Evolutionary conservation across 2,329 filamentous ascomycete genomes (phyloP).

Genomic region (Cercospora sesami): DNA sequence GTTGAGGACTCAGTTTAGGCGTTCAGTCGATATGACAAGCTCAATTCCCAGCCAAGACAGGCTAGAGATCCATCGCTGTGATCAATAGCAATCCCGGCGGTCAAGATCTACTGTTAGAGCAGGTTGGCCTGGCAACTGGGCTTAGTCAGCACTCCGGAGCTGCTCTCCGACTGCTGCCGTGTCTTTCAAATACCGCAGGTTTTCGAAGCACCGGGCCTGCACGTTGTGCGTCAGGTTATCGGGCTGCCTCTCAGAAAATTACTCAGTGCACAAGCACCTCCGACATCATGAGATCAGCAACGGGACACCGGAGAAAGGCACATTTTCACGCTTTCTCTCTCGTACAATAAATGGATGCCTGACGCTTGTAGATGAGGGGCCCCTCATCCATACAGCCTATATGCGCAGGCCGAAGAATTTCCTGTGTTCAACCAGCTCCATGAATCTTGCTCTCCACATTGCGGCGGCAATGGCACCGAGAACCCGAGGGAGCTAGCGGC

Average conservation of each 20-base stretch:
- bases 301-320: background rate
- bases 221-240: background rate
- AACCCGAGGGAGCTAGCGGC: background rate
- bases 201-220: background rate
- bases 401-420: background rate
- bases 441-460: background rate
- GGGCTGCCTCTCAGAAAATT: background rate
- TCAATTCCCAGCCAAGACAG: background rate
- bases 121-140: background rate
- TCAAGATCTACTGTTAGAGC: background rate
- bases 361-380: background rate
- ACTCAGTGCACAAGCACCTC: background rate
- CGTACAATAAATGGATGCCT: background rate
- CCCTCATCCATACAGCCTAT: background rate
- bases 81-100: background rate
- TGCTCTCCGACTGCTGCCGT: background rate
- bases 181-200: background rate
- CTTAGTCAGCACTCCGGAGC: background rate
- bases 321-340: background rate
- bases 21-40: background rate
- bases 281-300: background rate
- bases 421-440: background rate
- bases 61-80: background rate
- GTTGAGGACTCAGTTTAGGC: background rate
- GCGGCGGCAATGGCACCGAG: background rate